phyloP scores from a whole-genome alignment of 176 grass and related monocot genomes.

The Cenchrus purpureus region DNA sequence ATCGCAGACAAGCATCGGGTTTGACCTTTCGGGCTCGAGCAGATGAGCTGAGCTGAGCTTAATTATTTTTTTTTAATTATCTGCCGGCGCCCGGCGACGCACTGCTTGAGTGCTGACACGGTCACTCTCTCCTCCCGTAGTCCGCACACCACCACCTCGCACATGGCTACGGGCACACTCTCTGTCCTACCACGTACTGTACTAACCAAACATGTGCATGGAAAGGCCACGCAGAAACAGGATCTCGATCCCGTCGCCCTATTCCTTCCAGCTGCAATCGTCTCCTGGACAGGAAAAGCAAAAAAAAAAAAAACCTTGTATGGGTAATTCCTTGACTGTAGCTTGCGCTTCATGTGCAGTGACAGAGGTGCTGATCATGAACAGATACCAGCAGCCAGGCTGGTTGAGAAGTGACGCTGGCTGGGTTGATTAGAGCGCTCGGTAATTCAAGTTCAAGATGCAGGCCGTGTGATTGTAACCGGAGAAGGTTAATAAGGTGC shows the following conservation, averaged over 20 bases:
- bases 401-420: too few relatives aligned
- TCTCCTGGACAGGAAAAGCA: too few relatives aligned
- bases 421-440: too few relatives aligned
- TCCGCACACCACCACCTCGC: background rate
- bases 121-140: background rate
- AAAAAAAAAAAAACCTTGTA: too few relatives aligned
- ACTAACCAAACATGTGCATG: background rate
- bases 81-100: conserved; percentile 29
- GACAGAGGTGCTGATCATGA: too few relatives aligned
- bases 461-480: too few relatives aligned
- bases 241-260: background rate
- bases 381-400: too few relatives aligned
- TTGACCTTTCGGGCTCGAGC: conserved; percentile 23
- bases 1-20: conserved; percentile 20
- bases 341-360: too few relatives aligned
- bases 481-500: too few relatives aligned
- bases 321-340: too few relatives aligned
- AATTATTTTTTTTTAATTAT: background rate
- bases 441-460: too few relatives aligned
- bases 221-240: background rate
- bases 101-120: conserved; percentile 29
- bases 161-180: background rate
- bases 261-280: background rate
- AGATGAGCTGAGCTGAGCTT: background rate
- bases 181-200: background rate